Evolutionary conservation across 768 basidiomycete genomes (phyloP), one percentile per base, ranked within the genome.

Genomic region (Amanita pseudoporphyria): DNA sequence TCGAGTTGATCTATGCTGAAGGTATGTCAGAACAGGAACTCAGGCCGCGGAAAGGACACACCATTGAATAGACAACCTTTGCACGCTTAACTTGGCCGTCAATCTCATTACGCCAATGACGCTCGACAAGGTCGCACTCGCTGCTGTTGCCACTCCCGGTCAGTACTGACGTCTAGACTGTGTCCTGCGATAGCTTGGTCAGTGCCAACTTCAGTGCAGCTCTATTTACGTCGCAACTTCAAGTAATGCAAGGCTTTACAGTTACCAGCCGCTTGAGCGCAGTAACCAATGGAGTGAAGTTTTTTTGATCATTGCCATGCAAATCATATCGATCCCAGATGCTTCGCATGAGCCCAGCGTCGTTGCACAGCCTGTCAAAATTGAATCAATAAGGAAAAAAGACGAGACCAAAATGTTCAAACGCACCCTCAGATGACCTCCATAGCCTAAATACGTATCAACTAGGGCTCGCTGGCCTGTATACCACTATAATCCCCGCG

Each of bases 1-100:
- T 99, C 95, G 9, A 97, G 79, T 64, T 98, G 96, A 62, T 99
- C 95, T 57, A 99, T 97, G 62, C 94, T 96, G 58, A 4, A 33
- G 21, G 14, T 45, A 32, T 3, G 28, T 37, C 5, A 26, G 44
- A 45, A 56, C 53, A 45, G 7, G 51, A 5, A 28, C 6, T 12
- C 40, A 19, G 28, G 28, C 35, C 26, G 14, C 31, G 12, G 22
- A n/a, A 36, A 9, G 18, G 4, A 69, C 80, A 36, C 53, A 93
- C 93, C 94, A 92, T 64, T 93, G 90, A 21, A 96, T 89, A 0
- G 82, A 73, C 3, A 86, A 85, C 0, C 72, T 71, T 42, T 84
- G 82, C 14, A 85, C 59, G 54, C 87, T 90, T 54, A 92, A 67
- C 0, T 87, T 87, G 6, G 68, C 71, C 18, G 78, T 79, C 0